A percentile compares a stretch with the other conserved stretches of the same genome.
phyloP scores from a whole-genome alignment of 352 stramenopile species.

The Ophiocytium majus region DNA sequence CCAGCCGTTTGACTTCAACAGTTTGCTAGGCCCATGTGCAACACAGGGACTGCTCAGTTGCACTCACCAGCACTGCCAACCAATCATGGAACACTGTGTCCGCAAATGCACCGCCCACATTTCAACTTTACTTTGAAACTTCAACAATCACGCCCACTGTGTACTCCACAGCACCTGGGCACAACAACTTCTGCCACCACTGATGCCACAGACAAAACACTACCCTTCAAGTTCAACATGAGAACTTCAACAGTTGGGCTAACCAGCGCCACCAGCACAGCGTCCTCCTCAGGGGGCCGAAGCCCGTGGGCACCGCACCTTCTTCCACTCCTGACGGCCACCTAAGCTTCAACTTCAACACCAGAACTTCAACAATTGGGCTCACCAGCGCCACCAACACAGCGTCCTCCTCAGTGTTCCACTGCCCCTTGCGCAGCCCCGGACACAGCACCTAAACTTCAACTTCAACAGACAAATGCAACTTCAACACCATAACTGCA shows the following conservation, averaged over 20 bases:
- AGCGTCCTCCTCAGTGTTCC: slow-evolving; percentile 41
- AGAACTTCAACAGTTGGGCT: background rate
- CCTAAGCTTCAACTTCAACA: background rate
- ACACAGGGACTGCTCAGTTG: too few relatives aligned
- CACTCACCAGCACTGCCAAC: too few relatives aligned
- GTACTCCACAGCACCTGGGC: background rate
- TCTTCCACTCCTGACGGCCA: background rate
- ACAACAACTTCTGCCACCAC: background rate
- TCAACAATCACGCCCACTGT: background rate
- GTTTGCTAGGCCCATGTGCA: too few relatives aligned
- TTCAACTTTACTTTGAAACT: background rate
- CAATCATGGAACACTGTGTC: background rate
- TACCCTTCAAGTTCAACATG: background rate
- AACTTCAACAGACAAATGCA: too few relatives aligned
- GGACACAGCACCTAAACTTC: background rate
- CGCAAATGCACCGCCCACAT: background rate
- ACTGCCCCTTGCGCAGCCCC: slow-evolving; percentile 51
- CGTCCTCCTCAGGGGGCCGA: slow-evolving; percentile 32
- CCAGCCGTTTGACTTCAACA: too few relatives aligned
- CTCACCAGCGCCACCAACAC: slow-evolving; percentile 39
- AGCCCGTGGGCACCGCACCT: background rate
- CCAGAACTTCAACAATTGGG: background rate
- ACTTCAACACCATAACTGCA: background rate
- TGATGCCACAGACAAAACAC: background rate
- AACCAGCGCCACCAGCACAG: slow-evolving; percentile 41